Conservation (phyloP, 2,329 filamentous ascomycete genomes). For the Fusarium sarcochroum region DNA sequence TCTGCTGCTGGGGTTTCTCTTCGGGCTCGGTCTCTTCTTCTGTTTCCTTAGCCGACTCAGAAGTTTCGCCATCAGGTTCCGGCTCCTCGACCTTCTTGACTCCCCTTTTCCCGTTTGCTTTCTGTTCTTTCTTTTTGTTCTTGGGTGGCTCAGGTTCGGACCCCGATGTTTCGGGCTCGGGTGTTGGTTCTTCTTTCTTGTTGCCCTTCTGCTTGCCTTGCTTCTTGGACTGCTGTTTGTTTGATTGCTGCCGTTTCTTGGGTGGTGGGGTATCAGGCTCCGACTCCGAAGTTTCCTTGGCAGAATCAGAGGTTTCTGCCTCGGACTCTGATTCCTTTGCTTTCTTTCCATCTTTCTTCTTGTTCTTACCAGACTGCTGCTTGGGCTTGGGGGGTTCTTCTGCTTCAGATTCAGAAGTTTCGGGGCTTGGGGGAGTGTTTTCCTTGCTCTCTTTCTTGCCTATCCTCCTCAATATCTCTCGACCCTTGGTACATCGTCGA, state of each 20-base stretch:
- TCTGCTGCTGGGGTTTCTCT: slow-evolving; percentile 21
- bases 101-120: slow-evolving; percentile 23
- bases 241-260: slow-evolving; percentile 33
- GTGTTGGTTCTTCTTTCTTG: slow-evolving; percentile 19
- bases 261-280: slow-evolving; percentile 27
- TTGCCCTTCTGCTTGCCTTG: slow-evolving; percentile 29
- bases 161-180: slow-evolving; percentile 33
- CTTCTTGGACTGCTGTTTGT: slow-evolving; percentile 40
- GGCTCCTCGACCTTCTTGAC: slow-evolving; percentile 25
- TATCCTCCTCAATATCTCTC: slow-evolving; percentile 41
- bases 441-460: slow-evolving; percentile 38
- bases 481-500: slow-evolving; percentile 42
- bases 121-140: slow-evolving; percentile 31
- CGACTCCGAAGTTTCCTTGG: slow-evolving; percentile 38
- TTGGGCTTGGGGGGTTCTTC: slow-evolving; percentile 37
- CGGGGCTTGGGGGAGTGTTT: slow-evolving; percentile 8
- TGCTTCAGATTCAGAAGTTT: slow-evolving; percentile 42
- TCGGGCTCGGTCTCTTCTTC: slow-evolving; percentile 27
- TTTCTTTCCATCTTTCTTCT: slow-evolving; percentile 42
- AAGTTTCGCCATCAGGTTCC: slow-evolving; percentile 31
- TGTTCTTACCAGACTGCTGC: slow-evolving; percentile 38
- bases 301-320: slow-evolving; percentile 44
- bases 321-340: slow-evolving; percentile 44
- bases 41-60: slow-evolving; percentile 33
- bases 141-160: slow-evolving; percentile 34